Evolutionary conservation across 75 land plant genomes (phyloP).

Genomic region (Picea glauca): DNA sequence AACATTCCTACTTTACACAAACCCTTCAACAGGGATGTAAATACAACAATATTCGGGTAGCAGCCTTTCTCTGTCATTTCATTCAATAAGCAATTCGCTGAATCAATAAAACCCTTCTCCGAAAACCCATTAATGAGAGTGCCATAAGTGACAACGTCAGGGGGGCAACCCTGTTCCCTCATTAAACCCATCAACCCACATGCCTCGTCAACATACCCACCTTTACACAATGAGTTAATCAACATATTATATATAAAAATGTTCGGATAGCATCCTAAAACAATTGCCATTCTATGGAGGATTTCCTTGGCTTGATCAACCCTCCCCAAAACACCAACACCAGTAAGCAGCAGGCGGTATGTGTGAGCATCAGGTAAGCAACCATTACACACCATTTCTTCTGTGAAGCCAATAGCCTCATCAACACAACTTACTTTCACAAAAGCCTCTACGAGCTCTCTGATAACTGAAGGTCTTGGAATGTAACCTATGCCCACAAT

Average conservation of each 20-base stretch:
- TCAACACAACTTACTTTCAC: constrained; percentile 18
- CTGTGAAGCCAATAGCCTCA: constrained; percentile 31
- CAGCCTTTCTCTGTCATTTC: constrained; percentile 9
- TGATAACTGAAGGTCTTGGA: background rate
- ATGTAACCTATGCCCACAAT: background rate
- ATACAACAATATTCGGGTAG: constrained; percentile 7
- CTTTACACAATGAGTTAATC: constrained; percentile 41
- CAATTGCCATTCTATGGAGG: constrained; percentile 29
- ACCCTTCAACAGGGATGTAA: constrained; percentile 20
- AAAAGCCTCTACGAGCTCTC: background rate
- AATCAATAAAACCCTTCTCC: constrained; percentile 22
- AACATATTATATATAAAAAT: constrained; percentile 58
- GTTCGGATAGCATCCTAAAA: constrained; percentile 30
- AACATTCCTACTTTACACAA: constrained; percentile 30
- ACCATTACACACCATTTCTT: constrained; percentile 16
- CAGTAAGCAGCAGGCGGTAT: constrained; percentile 32
- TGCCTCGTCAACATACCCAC: constrained; percentile 31
- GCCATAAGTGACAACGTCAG: constrained; percentile 37
- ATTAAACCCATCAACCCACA: constrained; percentile 21
- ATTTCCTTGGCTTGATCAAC: constrained; percentile 42
- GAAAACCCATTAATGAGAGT: constrained; percentile 31
- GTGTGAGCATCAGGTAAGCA: constrained; percentile 28
- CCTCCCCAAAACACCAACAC: constrained; percentile 29
- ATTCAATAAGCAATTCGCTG: constrained; percentile 4
- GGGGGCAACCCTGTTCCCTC: constrained; percentile 29